These are phyloP conservation scores for Symbiotaphrina buchneri DNA, from an alignment of 495 filamentous ascomycete species.

Conservation along the genomic window DNA sequence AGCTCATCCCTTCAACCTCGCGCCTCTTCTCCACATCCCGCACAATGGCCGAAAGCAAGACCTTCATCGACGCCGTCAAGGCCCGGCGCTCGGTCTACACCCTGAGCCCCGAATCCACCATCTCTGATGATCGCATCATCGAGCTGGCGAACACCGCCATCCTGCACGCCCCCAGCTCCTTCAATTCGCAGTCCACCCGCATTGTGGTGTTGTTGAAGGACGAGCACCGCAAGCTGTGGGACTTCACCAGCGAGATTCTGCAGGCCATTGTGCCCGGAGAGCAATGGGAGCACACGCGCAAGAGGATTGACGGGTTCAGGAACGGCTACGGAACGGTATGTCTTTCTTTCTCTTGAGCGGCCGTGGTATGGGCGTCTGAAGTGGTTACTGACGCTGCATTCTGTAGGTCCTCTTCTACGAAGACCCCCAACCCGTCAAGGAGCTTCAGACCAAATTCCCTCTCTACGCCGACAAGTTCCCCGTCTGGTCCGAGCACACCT, in stretches of 20 bases:
- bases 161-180: slow-evolving; percentile 11
- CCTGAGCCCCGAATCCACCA: slow-evolving; percentile 10
- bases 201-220: slow-evolving; percentile 13
- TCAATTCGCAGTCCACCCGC: slow-evolving; percentile 13
- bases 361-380: too few relatives aligned
- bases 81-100: slow-evolving; percentile 13
- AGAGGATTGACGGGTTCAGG: background rate
- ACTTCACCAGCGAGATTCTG: slow-evolving; percentile 8
- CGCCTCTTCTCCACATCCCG: background rate
- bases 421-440: slow-evolving; percentile 24
- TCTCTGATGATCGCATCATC: slow-evolving; percentile 12
- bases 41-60: slow-evolving; percentile 7
- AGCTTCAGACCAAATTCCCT: slow-evolving; percentile 27
- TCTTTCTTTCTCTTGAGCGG: too few relatives aligned
- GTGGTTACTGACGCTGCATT: slow-evolving; percentile 2
- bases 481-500: slow-evolving; percentile 33
- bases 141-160: slow-evolving; percentile 10
- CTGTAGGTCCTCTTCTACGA: slow-evolving; percentile 48
- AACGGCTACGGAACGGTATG: background rate
- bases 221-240: slow-evolving; percentile 13
- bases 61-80: slow-evolving; percentile 10
- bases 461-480: slow-evolving; percentile 39
- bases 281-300: background rate
- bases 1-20: background rate
- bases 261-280: background rate